Base-by-base conservation (phyloP, 257 asterid genomes). In the Gentiana dahurica region DNA sequence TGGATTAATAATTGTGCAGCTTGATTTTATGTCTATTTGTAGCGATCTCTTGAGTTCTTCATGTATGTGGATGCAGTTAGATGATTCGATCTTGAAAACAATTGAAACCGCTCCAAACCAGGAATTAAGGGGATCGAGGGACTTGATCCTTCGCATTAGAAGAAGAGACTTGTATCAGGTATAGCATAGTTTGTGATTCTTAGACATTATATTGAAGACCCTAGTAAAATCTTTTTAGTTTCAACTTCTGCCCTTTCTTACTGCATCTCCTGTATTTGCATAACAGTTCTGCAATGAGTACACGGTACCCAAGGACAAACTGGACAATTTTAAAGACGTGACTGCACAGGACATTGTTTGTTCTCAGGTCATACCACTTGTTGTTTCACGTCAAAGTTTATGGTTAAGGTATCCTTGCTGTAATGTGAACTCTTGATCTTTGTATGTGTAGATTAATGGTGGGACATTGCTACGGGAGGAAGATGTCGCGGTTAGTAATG, bases 141-240 rank as follows among this genome's bases (percentile, higher is more conserved):
- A 87, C 58, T 78, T 87, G 79, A 79, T 91, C 73, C 81, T 83
- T 45, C 95, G 96, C 58, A 76, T 91, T 62, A 89, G 88, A 56
- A 74, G 98, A 37, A 81, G 96, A 72, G 83, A 87, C 59, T 77
- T 91, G 62, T 90, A 90, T 68, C 94, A 82, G 95, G 97, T 86
- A 62, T 49, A 36, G 54, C 33, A 51, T 39, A 62, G 54, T 54
- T 62, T 15, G 49, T 55, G 5, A 34, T 57, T 36, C 11, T 57
- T 5, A 49, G 35, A 8, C 37, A 36, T 57, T 32, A 13, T 64
- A 34, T 3, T 51, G 51, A 43, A 41, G 49, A 24, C 24, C 24
- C 24, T 24, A 24, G 24, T 24, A 24, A 24, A 24, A 54, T 53
- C 24, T 45, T 7, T 24, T 53, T 46, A 0, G 12, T 24, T 32